Conservation (phyloP, 768 basidiomycete species). For the Vishniacozyma victoriae region DNA sequence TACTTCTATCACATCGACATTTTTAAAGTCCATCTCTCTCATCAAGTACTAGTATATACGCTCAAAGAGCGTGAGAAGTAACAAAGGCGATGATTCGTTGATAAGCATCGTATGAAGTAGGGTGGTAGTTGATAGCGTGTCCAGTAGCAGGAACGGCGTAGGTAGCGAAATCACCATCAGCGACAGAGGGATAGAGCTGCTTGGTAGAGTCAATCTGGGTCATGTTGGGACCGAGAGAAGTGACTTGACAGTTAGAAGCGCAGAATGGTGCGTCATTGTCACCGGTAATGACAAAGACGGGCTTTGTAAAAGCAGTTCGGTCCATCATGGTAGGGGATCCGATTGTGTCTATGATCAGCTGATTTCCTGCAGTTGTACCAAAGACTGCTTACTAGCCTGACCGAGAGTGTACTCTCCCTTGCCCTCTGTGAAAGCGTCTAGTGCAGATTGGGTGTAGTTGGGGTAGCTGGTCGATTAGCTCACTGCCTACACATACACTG, state of each 20-base stretch:
- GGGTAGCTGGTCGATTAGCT: constrained; percentile 10
- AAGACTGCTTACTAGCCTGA: constrained; percentile 13
- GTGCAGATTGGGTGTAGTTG: constrained; percentile 24
- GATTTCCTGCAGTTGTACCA: background rate
- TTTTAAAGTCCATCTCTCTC: no score
- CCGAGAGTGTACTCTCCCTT: constrained; percentile 36
- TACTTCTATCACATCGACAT: no score
- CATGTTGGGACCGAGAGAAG: constrained; percentile 9
- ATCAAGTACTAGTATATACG: no score
- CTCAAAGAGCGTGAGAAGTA: background rate
- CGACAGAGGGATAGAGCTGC: constrained; percentile 16
- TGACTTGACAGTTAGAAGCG: constrained; percentile 23
- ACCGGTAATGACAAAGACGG: constrained; percentile 29
- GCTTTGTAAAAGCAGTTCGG: constrained; percentile 14
- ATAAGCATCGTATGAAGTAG: constrained; percentile 27
- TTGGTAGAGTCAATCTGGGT: constrained; percentile 32
- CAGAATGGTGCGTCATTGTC: constrained; percentile 29
- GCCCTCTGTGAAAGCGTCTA: constrained; percentile 20
- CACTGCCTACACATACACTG: background rate
- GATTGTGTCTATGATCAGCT: constrained; percentile 15
- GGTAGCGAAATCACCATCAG: constrained; percentile 16
- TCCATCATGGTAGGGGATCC: constrained; percentile 2
- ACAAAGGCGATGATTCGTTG: constrained; percentile 28
- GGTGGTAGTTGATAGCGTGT: constrained; percentile 35
- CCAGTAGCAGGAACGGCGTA: constrained; percentile 25